These are phyloP conservation scores for Fusarium burgessii DNA, from an alignment of 2,329 filamentous ascomycete species.

Conservation along the genomic window DNA sequence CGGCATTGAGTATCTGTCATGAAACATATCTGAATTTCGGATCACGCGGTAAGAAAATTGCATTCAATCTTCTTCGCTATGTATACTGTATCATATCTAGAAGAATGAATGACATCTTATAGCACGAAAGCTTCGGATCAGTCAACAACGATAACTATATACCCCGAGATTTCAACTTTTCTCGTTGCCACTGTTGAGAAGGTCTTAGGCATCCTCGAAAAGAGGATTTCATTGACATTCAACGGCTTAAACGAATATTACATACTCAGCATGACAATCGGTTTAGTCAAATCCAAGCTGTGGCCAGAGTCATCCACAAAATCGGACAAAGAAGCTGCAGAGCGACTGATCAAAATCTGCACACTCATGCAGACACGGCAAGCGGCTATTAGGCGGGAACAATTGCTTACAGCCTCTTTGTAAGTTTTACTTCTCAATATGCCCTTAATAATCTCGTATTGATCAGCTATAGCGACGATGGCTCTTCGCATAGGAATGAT, in stretches of 20 bases:
- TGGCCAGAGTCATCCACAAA: background rate
- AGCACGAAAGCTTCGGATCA: accelerated
- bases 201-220: background rate
- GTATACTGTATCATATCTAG: no score
- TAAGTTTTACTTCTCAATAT: accelerated
- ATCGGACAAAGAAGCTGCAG: background rate
- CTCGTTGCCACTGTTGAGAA: background rate
- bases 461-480: background rate
- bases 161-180: background rate
- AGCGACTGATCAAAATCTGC: background rate
- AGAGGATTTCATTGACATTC: background rate
- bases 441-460: accelerated
- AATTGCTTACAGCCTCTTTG: accelerated
- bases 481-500: accelerated
- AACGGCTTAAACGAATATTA: background rate
- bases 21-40: background rate
- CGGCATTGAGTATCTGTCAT: background rate
- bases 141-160: background rate
- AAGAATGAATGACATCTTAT: background rate
- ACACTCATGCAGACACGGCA: background rate
- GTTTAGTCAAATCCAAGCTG: background rate
- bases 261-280: background rate
- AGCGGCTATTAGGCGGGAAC: background rate
- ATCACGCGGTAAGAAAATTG: background rate
- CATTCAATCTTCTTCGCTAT: background rate